These are phyloP conservation scores for Houttuynia cordata DNA, from an alignment of 164 flowering plant genomes.

Conservation along the genomic window DNA sequence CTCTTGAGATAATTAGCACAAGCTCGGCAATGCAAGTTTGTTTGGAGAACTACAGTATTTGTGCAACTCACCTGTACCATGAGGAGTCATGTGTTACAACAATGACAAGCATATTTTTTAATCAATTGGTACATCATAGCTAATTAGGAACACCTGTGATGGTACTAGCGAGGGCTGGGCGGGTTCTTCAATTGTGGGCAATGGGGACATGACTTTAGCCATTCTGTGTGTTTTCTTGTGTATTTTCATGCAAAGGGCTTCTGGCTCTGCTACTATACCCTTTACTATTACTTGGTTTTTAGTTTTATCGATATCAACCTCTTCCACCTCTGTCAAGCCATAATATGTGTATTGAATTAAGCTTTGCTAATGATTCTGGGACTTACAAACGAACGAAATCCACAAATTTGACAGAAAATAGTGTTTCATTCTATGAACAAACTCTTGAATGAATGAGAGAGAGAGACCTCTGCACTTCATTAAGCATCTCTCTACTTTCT, in stretches of 20 bases:
- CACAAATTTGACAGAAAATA: too few species aligned
- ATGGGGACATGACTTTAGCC: slow-evolving; percentile 66
- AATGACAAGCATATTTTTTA: too few species aligned
- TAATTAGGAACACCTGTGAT: slow-evolving; percentile 41
- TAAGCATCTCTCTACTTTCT: slow-evolving; percentile 69
- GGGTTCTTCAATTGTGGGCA: slow-evolving; percentile 56
- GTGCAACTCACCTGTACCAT: slow-evolving; percentile 43
- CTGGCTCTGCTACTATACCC: slow-evolving; percentile 65
- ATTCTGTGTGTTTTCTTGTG: slow-evolving; percentile 71
- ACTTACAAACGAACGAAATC: too few species aligned
- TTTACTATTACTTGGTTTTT: slow-evolving; percentile 71
- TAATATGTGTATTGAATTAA: too few species aligned
- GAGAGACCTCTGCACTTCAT: slow-evolving; percentile 53
- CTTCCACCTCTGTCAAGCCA: slow-evolving; percentile 23
- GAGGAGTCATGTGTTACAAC: background rate
- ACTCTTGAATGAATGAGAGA: background rate
- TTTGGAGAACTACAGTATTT: slow-evolving; percentile 61
- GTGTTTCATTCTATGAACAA: too few species aligned
- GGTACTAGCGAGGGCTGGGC: slow-evolving; percentile 47
- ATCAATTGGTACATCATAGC: too few species aligned
- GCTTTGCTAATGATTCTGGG: too few species aligned
- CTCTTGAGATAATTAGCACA: slow-evolving; percentile 81
- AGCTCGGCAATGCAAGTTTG: slow-evolving; percentile 92
- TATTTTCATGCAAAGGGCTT: slow-evolving; percentile 59
- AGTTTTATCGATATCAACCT: slow-evolving; percentile 50